Percentiles rank a stretch among this genome's conserved stretches.
phyloP scores from a whole-genome alignment of 2,329 filamentous ascomycete species.

The Phyllosticta paracitricarpa region DNA sequence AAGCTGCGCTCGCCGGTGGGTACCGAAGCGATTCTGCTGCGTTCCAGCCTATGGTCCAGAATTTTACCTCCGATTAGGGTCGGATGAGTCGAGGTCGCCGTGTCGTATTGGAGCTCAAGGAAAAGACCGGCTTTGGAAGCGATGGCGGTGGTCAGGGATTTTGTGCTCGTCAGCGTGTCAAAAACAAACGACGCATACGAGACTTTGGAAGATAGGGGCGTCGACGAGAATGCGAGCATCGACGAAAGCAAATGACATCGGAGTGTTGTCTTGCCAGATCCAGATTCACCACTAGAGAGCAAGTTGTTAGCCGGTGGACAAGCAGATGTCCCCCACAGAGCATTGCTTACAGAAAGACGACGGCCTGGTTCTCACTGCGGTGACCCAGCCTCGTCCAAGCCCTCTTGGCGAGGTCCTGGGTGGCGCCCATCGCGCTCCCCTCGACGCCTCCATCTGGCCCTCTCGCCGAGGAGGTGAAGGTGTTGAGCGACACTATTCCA shows the following conservation, averaged over 20 bases:
- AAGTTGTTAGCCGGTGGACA: slow-evolving; percentile 16
- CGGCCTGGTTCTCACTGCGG: slow-evolving; percentile 83
- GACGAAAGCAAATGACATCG: slow-evolving; percentile 80
- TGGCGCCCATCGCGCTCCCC: slow-evolving; percentile 83
- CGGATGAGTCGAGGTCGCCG: slow-evolving; percentile 70
- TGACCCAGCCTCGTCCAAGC: slow-evolving; percentile 79
- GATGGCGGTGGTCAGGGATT: slow-evolving; percentile 88
- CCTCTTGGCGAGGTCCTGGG: slow-evolving; percentile 80
- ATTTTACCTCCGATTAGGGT: slow-evolving; percentile 89
- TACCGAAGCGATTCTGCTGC: slow-evolving; percentile 82
- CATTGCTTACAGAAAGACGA: slow-evolving; percentile 75
- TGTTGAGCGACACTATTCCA: slow-evolving; percentile 85
- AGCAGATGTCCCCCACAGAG: too few species aligned
- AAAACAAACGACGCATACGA: slow-evolving; percentile 93
- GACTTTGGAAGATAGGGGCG: slow-evolving; percentile 84
- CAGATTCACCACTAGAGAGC: slow-evolving; percentile 74
- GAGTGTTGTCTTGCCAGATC: slow-evolving; percentile 90
- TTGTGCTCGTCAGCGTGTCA: slow-evolving; percentile 91
- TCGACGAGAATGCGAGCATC: slow-evolving; percentile 80
- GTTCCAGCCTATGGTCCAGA: slow-evolving; percentile 83
- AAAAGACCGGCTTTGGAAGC: slow-evolving; percentile 94
- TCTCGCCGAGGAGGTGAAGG: slow-evolving; percentile 79
- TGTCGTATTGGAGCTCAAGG: slow-evolving; percentile 95
- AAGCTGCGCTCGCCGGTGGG: slow-evolving; percentile 96
- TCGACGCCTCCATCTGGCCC: slow-evolving; percentile 85